phyloP scores from a whole-genome alignment of 352 stramenopile species.

The Pythium periplocum region DNA sequence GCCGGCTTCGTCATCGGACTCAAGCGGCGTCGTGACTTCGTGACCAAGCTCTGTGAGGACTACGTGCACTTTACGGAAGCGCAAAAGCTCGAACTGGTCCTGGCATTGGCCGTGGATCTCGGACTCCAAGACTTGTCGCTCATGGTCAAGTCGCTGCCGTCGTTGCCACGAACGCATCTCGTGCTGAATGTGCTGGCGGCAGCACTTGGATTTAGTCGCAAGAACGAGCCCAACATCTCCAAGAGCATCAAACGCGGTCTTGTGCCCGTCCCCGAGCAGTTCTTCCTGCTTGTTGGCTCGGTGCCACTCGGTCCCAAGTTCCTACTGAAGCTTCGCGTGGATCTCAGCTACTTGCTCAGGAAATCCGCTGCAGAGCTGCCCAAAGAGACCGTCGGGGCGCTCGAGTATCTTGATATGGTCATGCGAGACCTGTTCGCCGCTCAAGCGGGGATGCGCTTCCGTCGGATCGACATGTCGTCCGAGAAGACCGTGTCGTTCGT shows the following conservation, averaged over 20 bases:
- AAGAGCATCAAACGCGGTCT: conserved; percentile 84
- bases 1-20: conserved; percentile 82
- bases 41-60: conserved; percentile 60
- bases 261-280: conserved; percentile 73
- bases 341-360: conserved; percentile 49
- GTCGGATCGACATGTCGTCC: conserved; percentile 63
- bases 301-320: conserved; percentile 71
- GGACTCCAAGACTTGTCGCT: conserved; percentile 73
- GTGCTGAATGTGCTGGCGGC: conserved; percentile 77
- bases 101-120: conserved; percentile 74
- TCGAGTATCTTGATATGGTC: conserved; percentile 76
- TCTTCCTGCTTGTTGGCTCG: conserved; percentile 70
- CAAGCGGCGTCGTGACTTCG: conserved; percentile 76
- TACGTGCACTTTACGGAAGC: conserved; percentile 73
- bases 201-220: conserved; percentile 69
- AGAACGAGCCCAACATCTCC: conserved; percentile 78
- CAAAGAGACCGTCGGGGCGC: conserved; percentile 44
- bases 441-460: conserved; percentile 76
- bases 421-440: conserved; percentile 83
- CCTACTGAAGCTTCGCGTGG: conserved; percentile 58
- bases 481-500: conserved; percentile 68
- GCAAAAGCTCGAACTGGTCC: conserved; percentile 74
- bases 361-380: conserved; percentile 43
- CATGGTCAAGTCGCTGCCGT: conserved; percentile 80
- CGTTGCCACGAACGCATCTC: conserved; percentile 67